Evolutionary conservation across 495 filamentous ascomycete genomes (phyloP).

Genomic region (Delitschia confertaspora): DNA sequence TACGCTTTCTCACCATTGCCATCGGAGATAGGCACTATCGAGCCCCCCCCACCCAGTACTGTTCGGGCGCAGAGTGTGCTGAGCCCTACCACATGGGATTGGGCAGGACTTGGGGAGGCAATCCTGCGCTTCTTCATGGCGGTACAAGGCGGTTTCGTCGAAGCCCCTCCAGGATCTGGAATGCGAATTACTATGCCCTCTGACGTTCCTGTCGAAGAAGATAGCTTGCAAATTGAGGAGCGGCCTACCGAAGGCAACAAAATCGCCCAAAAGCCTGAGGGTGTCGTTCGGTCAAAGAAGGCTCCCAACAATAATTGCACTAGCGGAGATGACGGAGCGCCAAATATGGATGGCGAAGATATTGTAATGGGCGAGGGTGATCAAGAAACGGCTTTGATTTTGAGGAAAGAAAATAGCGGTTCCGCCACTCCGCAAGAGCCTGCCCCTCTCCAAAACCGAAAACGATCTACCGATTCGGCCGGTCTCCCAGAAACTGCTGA

Average conservation of each 20-base stretch:
- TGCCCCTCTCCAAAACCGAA: constrained; percentile 37
- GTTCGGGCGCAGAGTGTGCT: constrained; percentile 12
- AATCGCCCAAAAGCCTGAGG: too few species aligned
- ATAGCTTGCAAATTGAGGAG: too few species aligned
- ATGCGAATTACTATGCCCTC: constrained; percentile 35
- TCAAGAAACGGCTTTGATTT: constrained; percentile 4
- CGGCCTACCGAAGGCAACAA: not conserved
- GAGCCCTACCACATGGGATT: constrained; percentile 35
- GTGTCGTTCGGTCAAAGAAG: too few species aligned
- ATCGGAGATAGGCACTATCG: constrained; percentile 13
- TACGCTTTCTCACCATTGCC: constrained; percentile 63
- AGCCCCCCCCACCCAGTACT: not conserved
- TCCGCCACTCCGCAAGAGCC: constrained; percentile 9
- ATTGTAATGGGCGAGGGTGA: constrained; percentile 14
- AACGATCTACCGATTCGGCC: constrained; percentile 57
- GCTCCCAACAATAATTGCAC: too few species aligned
- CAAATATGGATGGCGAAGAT: constrained; percentile 8
- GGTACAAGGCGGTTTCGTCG: constrained; percentile 37
- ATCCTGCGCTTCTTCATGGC: constrained; percentile 45
- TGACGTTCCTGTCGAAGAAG: constrained; percentile 12
- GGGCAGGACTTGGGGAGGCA: constrained; percentile 47
- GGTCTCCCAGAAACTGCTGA: constrained; percentile 47
- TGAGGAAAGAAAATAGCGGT: constrained; percentile 13
- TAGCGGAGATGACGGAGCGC: not conserved
- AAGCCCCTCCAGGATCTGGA: constrained; percentile 28